These are phyloP conservation scores for Paragyromitra xinjiangensis DNA, from an alignment of 495 filamentous ascomycete genomes.

Conservation along the genomic window DNA sequence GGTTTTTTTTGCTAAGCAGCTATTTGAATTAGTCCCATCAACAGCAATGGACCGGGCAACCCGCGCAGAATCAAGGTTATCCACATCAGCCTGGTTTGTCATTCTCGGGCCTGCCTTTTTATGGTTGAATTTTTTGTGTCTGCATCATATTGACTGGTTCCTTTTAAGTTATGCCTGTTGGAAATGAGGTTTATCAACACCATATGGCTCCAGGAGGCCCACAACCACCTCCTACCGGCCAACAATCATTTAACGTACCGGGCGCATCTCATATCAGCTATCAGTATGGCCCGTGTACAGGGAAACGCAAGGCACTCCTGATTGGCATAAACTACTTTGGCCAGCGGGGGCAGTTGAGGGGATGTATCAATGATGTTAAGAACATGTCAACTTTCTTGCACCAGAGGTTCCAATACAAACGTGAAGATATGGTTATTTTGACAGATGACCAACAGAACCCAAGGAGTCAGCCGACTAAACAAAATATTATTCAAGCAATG, in stretches of 20 bases:
- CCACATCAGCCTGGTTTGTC: constrained; percentile 54
- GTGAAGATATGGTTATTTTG: constrained; percentile 97
- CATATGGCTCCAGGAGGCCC: constrained; percentile 60
- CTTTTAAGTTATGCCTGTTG: constrained; percentile 51
- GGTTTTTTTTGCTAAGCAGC: constrained; percentile 36
- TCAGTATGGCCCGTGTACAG: constrained; percentile 92
- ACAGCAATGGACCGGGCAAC: constrained; percentile 43
- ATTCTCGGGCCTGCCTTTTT: constrained; percentile 21
- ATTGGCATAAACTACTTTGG: constrained; percentile 99
- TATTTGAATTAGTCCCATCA: constrained; percentile 32
- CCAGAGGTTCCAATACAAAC: constrained; percentile 88
- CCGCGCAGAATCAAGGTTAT: constrained; percentile 33
- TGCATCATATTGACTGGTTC: constrained; percentile 36
- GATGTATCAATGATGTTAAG: constrained; percentile 98
- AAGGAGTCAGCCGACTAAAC: constrained; percentile 95
- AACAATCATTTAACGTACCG: constrained; percentile 72
- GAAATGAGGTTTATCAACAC: constrained; percentile 46
- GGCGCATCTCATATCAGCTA: constrained; percentile 79
- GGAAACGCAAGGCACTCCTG: constrained; percentile 87
- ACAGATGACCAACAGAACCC: constrained; percentile 97
- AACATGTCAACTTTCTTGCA: constrained; percentile 96
- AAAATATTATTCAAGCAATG: constrained; percentile 96
- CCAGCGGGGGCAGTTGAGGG: constrained; percentile 87
- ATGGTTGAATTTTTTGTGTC: constrained; percentile 20
- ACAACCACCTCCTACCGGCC: constrained; percentile 67